phyloP scores from a whole-genome alignment of 257 asterid genomes.

The Solanum infundibuliforme region DNA sequence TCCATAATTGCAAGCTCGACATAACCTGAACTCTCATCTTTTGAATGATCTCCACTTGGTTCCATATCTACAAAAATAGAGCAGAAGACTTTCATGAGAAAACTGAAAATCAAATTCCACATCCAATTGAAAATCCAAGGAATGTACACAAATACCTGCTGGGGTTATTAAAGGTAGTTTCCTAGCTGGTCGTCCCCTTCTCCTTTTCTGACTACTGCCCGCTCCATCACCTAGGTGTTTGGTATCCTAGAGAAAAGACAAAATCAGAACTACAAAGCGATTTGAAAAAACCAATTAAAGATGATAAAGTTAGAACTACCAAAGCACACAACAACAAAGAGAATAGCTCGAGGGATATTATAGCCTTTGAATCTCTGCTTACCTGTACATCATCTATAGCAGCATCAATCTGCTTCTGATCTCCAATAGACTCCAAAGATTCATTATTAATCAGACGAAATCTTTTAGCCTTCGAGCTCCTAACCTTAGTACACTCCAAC shows the following conservation, averaged over 20 bases:
- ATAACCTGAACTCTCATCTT: slow-evolving; percentile 10
- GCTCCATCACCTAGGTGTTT: slow-evolving; percentile 16
- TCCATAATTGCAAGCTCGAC: slow-evolving; percentile 1
- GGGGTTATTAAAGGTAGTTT: neutral
- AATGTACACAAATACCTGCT: slow-evolving; percentile 19
- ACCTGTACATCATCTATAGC: slow-evolving; percentile 23
- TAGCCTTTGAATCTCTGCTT: neutral
- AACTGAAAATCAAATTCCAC: slow-evolving; percentile 1
- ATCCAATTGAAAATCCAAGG: neutral
- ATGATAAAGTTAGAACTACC: neutral
- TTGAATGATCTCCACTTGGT: slow-evolving; percentile 9
- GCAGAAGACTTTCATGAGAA: slow-evolving; percentile 9
- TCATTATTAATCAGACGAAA: slow-evolving; percentile 13
- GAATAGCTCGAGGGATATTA: neutral
- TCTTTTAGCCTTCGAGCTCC: slow-evolving; percentile 20
- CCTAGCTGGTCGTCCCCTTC: slow-evolving; percentile 50
- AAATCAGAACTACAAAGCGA: neutral
- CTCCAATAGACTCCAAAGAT: slow-evolving; percentile 13
- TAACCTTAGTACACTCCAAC: slow-evolving; percentile 44
- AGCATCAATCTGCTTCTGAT: slow-evolving; percentile 21
- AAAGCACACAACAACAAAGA: neutral
- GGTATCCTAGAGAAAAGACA: slow-evolving; percentile 26
- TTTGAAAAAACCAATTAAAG: neutral
- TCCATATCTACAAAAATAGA: neutral
- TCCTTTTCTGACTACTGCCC: slow-evolving; percentile 14